A percentile compares a stretch with the other conserved stretches of the same genome.
phyloP scores from a whole-genome alignment of 1,139 yeast species.

The Pichia sp. region DNA sequence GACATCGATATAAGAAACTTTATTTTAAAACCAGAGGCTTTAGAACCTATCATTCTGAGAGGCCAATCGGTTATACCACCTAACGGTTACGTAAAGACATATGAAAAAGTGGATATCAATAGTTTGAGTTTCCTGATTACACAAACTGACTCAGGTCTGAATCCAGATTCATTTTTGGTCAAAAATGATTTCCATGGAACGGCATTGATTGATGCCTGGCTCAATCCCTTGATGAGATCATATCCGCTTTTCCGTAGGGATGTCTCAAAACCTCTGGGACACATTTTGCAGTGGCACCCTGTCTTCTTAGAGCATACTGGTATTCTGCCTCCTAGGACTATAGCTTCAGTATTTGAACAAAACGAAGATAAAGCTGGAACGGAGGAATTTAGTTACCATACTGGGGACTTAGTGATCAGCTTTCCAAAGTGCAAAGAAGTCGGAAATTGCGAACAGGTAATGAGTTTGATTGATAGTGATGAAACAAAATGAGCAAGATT shows the following conservation, averaged over 20 bases:
- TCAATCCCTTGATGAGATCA: constrained; percentile 57
- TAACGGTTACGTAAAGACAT: constrained; percentile 62
- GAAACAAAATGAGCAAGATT: background rate
- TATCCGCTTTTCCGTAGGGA: constrained; percentile 56
- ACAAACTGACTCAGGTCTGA: constrained; percentile 54
- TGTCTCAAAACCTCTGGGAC: constrained; percentile 66
- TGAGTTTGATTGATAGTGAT: constrained; percentile 1
- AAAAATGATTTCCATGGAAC: constrained; percentile 57
- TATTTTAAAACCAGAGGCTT: constrained; percentile 47
- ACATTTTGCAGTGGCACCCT: constrained; percentile 92
- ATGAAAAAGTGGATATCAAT: constrained; percentile 48
- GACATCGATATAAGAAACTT: constrained; percentile 50
- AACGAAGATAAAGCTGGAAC: constrained; percentile 13
- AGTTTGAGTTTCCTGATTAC: constrained; percentile 54
- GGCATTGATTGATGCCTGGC: constrained; percentile 69
- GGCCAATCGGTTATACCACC: constrained; percentile 68
- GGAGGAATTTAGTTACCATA: constrained; percentile 40
- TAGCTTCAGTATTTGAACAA: constrained; percentile 33
- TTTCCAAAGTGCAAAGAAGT: constrained; percentile 45
- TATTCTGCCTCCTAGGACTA: constrained; percentile 55
- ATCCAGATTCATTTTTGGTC: constrained; percentile 61
- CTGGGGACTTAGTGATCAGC: constrained; percentile 58
- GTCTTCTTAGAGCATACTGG: constrained; percentile 63
- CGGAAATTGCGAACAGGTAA: constrained; percentile 42
- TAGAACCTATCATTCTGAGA: constrained; percentile 52